phyloP scores from a whole-genome alignment of 1,284 basidiomycete species.

The Trametes hirsuta region DNA sequence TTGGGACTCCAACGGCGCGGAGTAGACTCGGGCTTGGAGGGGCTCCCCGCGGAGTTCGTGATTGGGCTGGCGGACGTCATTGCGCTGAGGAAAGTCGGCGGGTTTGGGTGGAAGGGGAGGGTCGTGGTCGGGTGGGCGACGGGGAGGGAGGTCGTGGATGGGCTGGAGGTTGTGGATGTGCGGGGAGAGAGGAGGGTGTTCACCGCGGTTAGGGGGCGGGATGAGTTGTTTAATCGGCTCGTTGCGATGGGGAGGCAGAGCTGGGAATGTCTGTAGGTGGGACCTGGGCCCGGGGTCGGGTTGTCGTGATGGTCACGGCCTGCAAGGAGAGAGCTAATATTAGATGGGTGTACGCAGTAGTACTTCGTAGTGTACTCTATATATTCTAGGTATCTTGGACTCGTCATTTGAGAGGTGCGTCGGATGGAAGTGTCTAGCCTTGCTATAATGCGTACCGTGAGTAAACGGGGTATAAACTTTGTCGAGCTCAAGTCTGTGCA shows the following conservation, averaged over 20 bases:
- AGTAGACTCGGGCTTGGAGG: slow-evolving; percentile 11
- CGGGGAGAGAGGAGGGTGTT: slow-evolving; percentile 53
- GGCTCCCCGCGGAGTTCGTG: slow-evolving; percentile 29
- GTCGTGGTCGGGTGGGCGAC: slow-evolving; percentile 63
- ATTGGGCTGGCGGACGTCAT: slow-evolving; percentile 30
- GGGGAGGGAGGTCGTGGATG: slow-evolving; percentile 56
- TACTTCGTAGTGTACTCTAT: too few species aligned
- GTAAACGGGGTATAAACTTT: too few species aligned
- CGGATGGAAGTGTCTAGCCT: too few species aligned
- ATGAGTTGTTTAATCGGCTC: slow-evolving; percentile 42
- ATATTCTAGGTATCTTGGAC: too few species aligned
- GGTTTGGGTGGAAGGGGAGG: slow-evolving; percentile 50
- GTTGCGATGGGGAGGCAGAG: slow-evolving; percentile 30
- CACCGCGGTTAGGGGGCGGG: slow-evolving; percentile 43
- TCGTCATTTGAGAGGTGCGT: too few species aligned
- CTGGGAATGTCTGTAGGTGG: slow-evolving; percentile 32
- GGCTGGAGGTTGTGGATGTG: slow-evolving; percentile 50
- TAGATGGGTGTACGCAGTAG: too few species aligned
- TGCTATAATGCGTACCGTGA: too few species aligned
- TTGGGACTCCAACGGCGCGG: slow-evolving; percentile 2
- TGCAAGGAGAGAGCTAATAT: too few species aligned
- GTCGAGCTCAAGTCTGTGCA: too few species aligned
- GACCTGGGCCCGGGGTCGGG: too few species aligned
- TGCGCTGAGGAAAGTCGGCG: slow-evolving; percentile 33
- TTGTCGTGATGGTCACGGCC: too few species aligned